Evolutionary conservation across 2,329 filamentous ascomycete species (phyloP), one percentile per base, ranked within the genome.

Genomic region (Aotearoamyces nothofagi): DNA sequence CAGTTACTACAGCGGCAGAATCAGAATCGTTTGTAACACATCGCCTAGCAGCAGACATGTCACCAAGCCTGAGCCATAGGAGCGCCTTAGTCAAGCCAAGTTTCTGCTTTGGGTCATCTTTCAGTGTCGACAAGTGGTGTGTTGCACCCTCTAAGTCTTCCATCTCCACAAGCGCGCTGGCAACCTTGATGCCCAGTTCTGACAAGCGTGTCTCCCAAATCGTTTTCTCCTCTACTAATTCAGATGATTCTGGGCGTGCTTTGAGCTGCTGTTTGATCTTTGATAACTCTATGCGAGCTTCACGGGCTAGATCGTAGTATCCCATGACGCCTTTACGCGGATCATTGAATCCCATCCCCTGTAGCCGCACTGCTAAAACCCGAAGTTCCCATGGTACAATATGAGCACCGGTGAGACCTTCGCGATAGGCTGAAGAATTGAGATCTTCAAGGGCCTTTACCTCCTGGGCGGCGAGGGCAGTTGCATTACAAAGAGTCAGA

Each of bases 321-420:
- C 79, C 80, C 63, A 90, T 87, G 33, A 98, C 76, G 3, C 81
- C 79, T 36, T 86, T 67, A 4, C 87, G 66, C 27, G 76, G 70
- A 52, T 98, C 90, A 4, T 77, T 77, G 38, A 90, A 92, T 1
- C 82, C 83, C 25, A 93, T 67, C 0, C 81, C 82, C 41, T 92
- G 82, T 12, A 96, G 63, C 2, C 86, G 69, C 6, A 94, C 78
- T 5, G 78, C 75, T 10, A 96, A 63, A 3, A 94, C 66, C 5
- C 90, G 71, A 29, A 98, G 63, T 23, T 78, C 68, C 86, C 90
- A 98, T 0, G 87, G 87, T 0, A 87, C 78, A 1, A 92, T 63
- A 47, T 78, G 77, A 30, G 56, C 53, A 12, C 58, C 66, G 0
- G 55, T 63, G 14, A 51, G 44, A n/a, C 62, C 60, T 41, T 68